Conservation (phyloP, 208 protist species). For the Trypanosomatidae sp. region DNA sequence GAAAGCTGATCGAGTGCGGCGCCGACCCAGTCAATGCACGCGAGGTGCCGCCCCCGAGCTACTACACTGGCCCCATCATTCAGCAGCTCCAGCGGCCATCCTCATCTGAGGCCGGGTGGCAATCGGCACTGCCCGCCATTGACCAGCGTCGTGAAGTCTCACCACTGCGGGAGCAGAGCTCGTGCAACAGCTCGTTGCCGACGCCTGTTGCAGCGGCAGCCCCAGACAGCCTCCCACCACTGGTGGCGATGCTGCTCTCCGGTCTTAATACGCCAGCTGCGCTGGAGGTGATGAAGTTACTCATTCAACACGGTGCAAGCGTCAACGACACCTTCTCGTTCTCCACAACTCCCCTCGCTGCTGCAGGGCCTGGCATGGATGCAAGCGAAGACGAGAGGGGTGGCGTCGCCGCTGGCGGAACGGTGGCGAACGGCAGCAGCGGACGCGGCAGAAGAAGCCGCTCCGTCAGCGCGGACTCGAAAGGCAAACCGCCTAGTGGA, state of each 20-base stretch:
- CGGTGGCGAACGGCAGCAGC: neutral
- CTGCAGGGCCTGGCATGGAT: neutral
- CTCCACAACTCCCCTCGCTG: conserved; percentile 8
- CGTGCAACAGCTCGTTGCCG: neutral
- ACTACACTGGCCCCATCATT: conserved; percentile 11
- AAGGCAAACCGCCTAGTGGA: neutral
- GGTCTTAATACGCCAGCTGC: conserved; percentile 34
- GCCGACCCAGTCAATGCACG: conserved; percentile 57
- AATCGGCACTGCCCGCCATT: neutral
- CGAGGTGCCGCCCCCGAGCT: conserved; percentile 47
- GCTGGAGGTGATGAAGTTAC: conserved; percentile 43
- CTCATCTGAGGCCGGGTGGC: neutral
- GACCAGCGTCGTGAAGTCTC: neutral
- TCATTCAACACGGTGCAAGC: conserved; percentile 55
- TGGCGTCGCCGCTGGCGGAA: neutral
- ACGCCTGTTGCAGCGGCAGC: neutral
- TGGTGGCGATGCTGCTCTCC: conserved; percentile 49
- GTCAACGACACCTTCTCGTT: conserved; percentile 48
- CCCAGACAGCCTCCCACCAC: conserved; percentile 14
- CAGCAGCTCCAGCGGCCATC: conserved; percentile 2
- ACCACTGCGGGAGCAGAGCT: neutral
- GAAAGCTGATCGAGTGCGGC: conserved; percentile 51
- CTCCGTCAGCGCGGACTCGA: neutral
- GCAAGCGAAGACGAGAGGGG: neutral
- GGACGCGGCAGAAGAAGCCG: conserved; percentile 1